phyloP scores from a whole-genome alignment of 1,139 yeast genomes.

The Sugiyamaella paludigena region DNA sequence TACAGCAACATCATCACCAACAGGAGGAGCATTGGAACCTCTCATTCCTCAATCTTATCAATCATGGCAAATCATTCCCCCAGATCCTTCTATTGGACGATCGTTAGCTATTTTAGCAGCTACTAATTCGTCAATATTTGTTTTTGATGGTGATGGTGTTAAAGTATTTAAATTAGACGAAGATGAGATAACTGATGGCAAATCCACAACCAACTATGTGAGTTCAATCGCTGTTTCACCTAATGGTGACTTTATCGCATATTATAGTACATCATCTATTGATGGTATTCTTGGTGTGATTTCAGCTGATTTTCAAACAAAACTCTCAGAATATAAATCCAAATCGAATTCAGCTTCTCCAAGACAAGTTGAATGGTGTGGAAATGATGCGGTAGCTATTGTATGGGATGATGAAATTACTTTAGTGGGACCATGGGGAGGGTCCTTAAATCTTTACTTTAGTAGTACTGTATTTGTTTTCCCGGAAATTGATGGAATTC shows the following conservation, averaged over 20 bases:
- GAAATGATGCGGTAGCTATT: constrained; percentile 71
- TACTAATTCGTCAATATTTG: background rate
- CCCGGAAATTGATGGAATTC: constrained; percentile 70
- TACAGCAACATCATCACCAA: constrained; percentile 14
- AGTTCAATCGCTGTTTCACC: constrained; percentile 53
- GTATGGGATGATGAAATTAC: constrained; percentile 62
- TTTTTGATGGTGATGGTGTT: constrained; percentile 9
- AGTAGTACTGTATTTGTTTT: constrained; percentile 42
- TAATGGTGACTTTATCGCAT: constrained; percentile 58
- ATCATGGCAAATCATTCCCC: constrained; percentile 39
- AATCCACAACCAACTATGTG: background rate
- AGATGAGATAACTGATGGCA: background rate
- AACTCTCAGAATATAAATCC: constrained; percentile 50
- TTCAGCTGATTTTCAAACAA: constrained; percentile 50
- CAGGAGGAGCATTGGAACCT: constrained; percentile 7
- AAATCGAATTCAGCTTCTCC: constrained; percentile 36
- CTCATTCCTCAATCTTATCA: constrained; percentile 21
- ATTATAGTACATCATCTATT: constrained; percentile 41
- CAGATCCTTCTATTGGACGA: constrained; percentile 24
- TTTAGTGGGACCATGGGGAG: constrained; percentile 71
- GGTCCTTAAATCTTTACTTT: constrained; percentile 48
- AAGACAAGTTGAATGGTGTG: constrained; percentile 71
- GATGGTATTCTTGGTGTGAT: constrained; percentile 52
- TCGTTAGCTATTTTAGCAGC: constrained; percentile 31
- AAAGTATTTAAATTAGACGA: background rate